Evolutionary conservation across 306 rosid species (phyloP).

Genomic region (Lathyrus aphaca): DNA sequence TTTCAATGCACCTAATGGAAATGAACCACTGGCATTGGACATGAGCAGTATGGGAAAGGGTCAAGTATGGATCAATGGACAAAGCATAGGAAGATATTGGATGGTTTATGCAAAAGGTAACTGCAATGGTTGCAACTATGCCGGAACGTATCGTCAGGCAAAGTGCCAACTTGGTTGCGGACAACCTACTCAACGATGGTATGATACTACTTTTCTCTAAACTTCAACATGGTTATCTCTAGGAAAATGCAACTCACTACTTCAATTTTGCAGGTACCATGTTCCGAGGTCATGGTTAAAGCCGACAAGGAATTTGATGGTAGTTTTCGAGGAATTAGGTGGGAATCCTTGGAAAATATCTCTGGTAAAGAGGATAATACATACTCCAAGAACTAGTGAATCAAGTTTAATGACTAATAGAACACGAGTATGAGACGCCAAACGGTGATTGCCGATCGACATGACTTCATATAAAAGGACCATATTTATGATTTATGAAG

Average conservation of each 20-base stretch:
- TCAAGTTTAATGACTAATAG: conserved; percentile 34
- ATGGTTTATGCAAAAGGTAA: conserved; percentile 79
- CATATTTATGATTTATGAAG: conserved; percentile 16
- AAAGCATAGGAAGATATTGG: conserved; percentile 97
- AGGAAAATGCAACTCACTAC: conserved; percentile 12
- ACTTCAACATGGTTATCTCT: conserved; percentile 13
- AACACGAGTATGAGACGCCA: conserved; percentile 28
- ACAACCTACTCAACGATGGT: conserved; percentile 94
- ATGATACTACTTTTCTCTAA: conserved; percentile 54
- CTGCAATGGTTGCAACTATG: conserved; percentile 68
- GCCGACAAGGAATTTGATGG: conserved; percentile 74
- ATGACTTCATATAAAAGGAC: conserved; percentile 13
- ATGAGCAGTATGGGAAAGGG: conserved; percentile 93
- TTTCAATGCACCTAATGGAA: conserved; percentile 74
- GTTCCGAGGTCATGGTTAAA: conserved; percentile 96
- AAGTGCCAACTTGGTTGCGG: conserved; percentile 84
- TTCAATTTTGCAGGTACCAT: conserved; percentile 69
- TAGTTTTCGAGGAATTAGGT: conserved; percentile 90
- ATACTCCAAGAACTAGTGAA: conserved; percentile 25
- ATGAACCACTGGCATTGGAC: conserved; percentile 86
- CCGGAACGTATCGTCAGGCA: conserved; percentile 65
- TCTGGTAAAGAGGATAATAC: conserved; percentile 57
- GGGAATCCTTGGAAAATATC: conserved; percentile 82
- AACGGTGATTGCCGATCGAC: neutral
- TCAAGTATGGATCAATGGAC: conserved; percentile 97